A percentile compares a stretch with the other conserved stretches of the same genome.
Evolutionary conservation across 2,329 filamentous ascomycete species (phyloP).

Genomic region (Hypomyces rosellus): DNA sequence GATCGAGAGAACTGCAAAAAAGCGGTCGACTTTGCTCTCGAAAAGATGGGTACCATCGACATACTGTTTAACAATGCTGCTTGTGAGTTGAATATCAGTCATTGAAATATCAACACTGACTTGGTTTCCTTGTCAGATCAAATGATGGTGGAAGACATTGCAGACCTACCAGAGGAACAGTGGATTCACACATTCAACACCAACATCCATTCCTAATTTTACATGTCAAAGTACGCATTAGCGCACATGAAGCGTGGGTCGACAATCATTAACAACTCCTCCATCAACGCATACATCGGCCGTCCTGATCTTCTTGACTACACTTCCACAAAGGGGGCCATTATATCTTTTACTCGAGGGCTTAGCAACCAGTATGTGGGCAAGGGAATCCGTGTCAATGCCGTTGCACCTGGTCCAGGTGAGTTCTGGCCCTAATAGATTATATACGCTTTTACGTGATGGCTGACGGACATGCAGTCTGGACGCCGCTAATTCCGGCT

Average conservation of each 20-base stretch:
- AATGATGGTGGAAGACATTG: slow-evolving; percentile 27
- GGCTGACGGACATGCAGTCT: slow-evolving; percentile 38
- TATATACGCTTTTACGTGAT: background rate
- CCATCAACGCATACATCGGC: slow-evolving; percentile 77
- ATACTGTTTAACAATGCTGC: slow-evolving; percentile 53
- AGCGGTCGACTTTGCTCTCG: slow-evolving; percentile 47
- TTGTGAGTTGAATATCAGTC: background rate
- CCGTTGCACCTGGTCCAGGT: slow-evolving; percentile 65
- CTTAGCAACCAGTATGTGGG: slow-evolving; percentile 67
- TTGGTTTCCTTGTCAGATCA: slow-evolving; percentile 40
- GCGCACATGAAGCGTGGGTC: slow-evolving; percentile 56
- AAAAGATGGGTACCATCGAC: slow-evolving; percentile 39
- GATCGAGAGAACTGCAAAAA: slow-evolving; percentile 43
- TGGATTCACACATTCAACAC: slow-evolving; percentile 47
- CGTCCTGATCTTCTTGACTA: slow-evolving; percentile 77
- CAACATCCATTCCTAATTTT: slow-evolving; percentile 54
- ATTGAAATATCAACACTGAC: background rate
- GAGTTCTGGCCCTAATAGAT: background rate
- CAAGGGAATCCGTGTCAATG: slow-evolving; percentile 70
- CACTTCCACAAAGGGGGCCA: slow-evolving; percentile 71
- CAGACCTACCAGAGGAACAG: slow-evolving; percentile 47
- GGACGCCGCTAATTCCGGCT: slow-evolving; percentile 67
- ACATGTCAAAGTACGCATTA: slow-evolving; percentile 51
- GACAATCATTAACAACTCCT: slow-evolving; percentile 80
- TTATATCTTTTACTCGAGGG: slow-evolving; percentile 71